These are phyloP conservation scores for Rhizophagus sp. DNA, from an alignment of 192 early-diverging fungal species.

Conservation along the genomic window DNA sequence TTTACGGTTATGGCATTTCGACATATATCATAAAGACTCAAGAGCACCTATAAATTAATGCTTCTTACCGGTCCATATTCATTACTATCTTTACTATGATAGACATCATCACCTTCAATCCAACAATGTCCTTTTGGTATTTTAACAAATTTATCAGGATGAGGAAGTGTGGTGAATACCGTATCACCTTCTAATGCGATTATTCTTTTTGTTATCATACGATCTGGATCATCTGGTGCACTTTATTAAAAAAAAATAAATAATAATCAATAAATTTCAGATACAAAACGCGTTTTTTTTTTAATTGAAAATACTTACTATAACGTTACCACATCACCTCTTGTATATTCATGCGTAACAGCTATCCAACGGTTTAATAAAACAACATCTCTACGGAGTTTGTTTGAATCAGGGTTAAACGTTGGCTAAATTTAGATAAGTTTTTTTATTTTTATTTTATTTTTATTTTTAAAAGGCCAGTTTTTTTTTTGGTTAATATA, in stretches of 20 bases:
- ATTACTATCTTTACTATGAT: constrained; percentile 82
- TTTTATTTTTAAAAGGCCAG: neutral
- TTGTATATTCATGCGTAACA: constrained; percentile 46
- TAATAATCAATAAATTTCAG: neutral
- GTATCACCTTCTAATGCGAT: constrained; percentile 81
- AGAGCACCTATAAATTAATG: too few relatives aligned
- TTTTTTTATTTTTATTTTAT: neutral
- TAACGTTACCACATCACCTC: constrained; percentile 72
- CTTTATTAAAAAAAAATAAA: constrained; percentile 27
- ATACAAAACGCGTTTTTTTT: neutral
- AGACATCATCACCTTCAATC: constrained; percentile 86
- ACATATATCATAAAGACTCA: too few relatives aligned
- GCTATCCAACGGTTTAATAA: constrained; percentile 61
- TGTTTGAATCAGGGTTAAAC: constrained; percentile 74
- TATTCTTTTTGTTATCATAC: constrained; percentile 80
- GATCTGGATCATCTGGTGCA: constrained; percentile 69
- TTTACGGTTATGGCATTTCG: too few relatives aligned
- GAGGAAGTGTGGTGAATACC: constrained; percentile 51
- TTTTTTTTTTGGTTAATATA: neutral
- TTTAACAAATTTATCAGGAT: constrained; percentile 50
- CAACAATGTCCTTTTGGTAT: constrained; percentile 82
- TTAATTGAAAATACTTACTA: constrained; percentile 35
- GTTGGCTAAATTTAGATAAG: constrained; percentile 50
- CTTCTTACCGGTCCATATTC: constrained; percentile 67
- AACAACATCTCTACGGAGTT: constrained; percentile 64